Base-by-base conservation (phyloP, 495 filamentous ascomycete species). In the Penicillium crystallinum region DNA sequence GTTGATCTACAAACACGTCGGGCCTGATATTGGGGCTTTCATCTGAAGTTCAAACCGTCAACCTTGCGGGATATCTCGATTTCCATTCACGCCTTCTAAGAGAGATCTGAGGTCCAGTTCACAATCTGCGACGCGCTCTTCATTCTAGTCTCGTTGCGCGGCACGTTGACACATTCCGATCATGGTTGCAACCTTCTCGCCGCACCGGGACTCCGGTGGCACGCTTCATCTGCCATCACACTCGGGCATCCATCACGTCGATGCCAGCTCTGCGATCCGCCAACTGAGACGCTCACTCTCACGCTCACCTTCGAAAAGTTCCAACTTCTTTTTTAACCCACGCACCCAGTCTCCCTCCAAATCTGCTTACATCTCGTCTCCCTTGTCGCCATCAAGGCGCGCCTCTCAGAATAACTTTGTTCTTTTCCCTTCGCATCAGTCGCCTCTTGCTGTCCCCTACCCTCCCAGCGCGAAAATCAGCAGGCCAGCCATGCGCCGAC, bases 221-320 rank as follows among this genome's bases (percentile, higher is more conserved):
- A 90, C 88, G 37, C 75, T 95, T 47, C 89, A 91, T 62, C 77
- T 92, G 4, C 81, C 87, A 45, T 92, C 91, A 27, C 91, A 90
- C 43, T 89, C 87, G 22, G 87, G 89, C 56, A 81, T 84, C 49
- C 85, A 88, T 58, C 83, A 86, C 72, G 85, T 89, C 58, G 88
- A 91, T 69, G 81, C 88, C 4, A 84, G 81, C 57, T 81, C 87
- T 19, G 81, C 87, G 14, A 85, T 95, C 45, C 77, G 85, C 55
- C 84, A 90, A 55, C 69, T 96, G 36, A 80, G 90, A 36, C 86
- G 90, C 56, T 95, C 91, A 18, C 74, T 96, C 40, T 95, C 89
- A 23, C 78, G 89, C 39, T 95, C 90, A 9, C 91, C 90, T 9
- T 95, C 91, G 8, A 95, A 90, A 64, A 78, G 76, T 35, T 78